Evolutionary conservation across 257 asterid genomes (phyloP), one percentile per base, ranked within the genome.

Genomic region (Penstemon newberryi): DNA sequence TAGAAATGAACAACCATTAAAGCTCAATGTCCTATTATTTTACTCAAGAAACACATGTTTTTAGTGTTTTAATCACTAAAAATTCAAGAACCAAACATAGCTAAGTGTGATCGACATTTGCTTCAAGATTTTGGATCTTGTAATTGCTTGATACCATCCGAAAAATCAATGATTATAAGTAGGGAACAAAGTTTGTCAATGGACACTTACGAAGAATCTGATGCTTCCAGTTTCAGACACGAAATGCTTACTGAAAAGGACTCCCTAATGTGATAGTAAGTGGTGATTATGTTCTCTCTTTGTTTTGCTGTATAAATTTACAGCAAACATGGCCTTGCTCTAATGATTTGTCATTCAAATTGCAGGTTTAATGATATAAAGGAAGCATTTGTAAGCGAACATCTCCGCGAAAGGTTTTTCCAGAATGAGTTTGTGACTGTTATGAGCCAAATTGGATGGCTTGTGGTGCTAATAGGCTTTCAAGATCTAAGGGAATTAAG

Each of bases 191-290:
- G 72, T 46, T 8, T 63, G 60, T 9, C 40, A 38, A 7, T 5
- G 7, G 3, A 61, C 8, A 25, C 5, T 8, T 38, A 42, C 33
- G 13, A 5, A 33, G 42, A 37, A 38, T 39, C 18, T 8, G 3
- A 8, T 18, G 56, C 47, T 69, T 47, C 40, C 39, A 43, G 38
- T 11, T 55, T 43, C 59, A 38, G 42, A 47, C 56, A 39, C 37
- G 8, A 25, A 55, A 41, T 64, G 15, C 72, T 43, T 11, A 45
- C 52, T 37, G 50, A 50, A 59, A 41, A 42, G 12, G 8, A 19
- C 47, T 25, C 46, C 39, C 39, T 13, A n/a, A 11, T 12, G 33
- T 60, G 55, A 69, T 38, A 70, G 58, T 45, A 49, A 60, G 44
- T 50, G 38, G 68, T 37, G 51, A 59, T 45, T 36, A 13, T 25